A percentile compares a stretch with the other conserved stretches of the same genome.
phyloP scores from a whole-genome alignment of 2,329 filamentous ascomycete species.

The Beauveria bassiana region DNA sequence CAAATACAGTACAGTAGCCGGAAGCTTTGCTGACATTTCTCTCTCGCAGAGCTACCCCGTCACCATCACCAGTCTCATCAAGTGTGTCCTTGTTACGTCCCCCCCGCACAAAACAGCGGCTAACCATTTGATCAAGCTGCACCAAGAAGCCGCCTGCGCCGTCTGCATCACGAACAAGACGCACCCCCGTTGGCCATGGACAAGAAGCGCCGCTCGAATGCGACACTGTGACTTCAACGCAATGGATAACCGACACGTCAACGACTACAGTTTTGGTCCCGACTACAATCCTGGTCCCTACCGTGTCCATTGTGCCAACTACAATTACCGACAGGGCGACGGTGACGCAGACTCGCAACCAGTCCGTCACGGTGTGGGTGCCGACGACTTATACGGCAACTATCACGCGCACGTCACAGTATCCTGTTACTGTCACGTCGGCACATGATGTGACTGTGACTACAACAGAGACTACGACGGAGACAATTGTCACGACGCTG shows the following conservation, averaged over 20 bases:
- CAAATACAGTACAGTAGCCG: neutral
- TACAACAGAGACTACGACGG: slow-evolving; percentile 1
- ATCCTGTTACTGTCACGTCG: neutral
- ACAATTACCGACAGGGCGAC: neutral
- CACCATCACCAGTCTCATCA: slow-evolving; percentile 7
- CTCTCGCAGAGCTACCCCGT: slow-evolving; percentile 13
- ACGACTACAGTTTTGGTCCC: slow-evolving; percentile 5
- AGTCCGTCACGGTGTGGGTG: slow-evolving; percentile 9
- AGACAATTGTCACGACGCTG: slow-evolving; percentile 6
- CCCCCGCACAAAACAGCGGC: neutral
- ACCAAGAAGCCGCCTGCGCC: neutral
- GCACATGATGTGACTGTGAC: neutral
- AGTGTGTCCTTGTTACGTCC: neutral
- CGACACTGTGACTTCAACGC: neutral
- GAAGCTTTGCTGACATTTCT: neutral
- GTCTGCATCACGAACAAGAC: neutral
- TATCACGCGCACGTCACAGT: neutral
- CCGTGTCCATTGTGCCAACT: neutral
- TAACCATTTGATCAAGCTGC: neutral
- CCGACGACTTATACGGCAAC: slow-evolving; percentile 1
- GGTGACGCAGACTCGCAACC: neutral
- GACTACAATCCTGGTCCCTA: slow-evolving; percentile 4
- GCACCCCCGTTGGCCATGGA: neutral
- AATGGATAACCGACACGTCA: too few relatives aligned
- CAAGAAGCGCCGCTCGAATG: neutral